Percentiles rank a stretch among this genome's conserved stretches.
Conservation (phyloP, 2,329 filamentous ascomycete genomes). For the Plenodomus biglobosus region DNA sequence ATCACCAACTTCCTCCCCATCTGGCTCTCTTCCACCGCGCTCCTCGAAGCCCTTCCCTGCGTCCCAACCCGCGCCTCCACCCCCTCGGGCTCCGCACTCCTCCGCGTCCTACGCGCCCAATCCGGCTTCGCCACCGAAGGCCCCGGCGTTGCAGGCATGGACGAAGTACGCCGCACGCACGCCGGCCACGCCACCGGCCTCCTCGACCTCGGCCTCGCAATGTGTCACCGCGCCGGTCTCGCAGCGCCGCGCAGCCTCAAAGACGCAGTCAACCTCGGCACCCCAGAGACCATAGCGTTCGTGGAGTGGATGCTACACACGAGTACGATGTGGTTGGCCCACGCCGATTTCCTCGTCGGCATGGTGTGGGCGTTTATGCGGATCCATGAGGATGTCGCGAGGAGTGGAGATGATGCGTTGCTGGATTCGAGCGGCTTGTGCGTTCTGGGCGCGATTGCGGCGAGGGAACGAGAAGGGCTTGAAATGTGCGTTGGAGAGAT, state of each 20-base stretch:
- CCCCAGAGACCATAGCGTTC: slow-evolving; percentile 46
- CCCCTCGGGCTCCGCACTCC: slow-evolving; percentile 36
- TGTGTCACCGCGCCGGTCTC: slow-evolving; percentile 23
- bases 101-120: slow-evolving; percentile 47
- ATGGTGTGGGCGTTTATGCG: slow-evolving; percentile 40
- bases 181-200: slow-evolving; percentile 30
- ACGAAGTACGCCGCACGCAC: slow-evolving; percentile 38
- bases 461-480: slow-evolving; percentile 12
- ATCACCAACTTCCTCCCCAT: slow-evolving; percentile 35
- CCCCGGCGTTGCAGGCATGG: slow-evolving; percentile 45
- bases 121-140: slow-evolving; percentile 44
- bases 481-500: slow-evolving; percentile 12
- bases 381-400: slow-evolving; percentile 13
- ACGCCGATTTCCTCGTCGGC: slow-evolving; percentile 34
- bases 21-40: slow-evolving; percentile 44
- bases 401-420: neutral
- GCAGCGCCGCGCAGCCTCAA: slow-evolving; percentile 21
- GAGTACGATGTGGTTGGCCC: slow-evolving; percentile 19
- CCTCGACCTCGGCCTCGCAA: slow-evolving; percentile 37
- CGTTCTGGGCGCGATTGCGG: slow-evolving; percentile 9
- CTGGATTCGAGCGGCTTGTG: neutral
- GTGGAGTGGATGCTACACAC: slow-evolving; percentile 16
- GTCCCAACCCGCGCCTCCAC: slow-evolving; percentile 42
- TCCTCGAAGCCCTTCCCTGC: slow-evolving; percentile 44
- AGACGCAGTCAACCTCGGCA: slow-evolving; percentile 22